Base-by-base conservation (phyloP, 192 early-diverging fungal genomes). In the Rhizophagus clarus region DNA sequence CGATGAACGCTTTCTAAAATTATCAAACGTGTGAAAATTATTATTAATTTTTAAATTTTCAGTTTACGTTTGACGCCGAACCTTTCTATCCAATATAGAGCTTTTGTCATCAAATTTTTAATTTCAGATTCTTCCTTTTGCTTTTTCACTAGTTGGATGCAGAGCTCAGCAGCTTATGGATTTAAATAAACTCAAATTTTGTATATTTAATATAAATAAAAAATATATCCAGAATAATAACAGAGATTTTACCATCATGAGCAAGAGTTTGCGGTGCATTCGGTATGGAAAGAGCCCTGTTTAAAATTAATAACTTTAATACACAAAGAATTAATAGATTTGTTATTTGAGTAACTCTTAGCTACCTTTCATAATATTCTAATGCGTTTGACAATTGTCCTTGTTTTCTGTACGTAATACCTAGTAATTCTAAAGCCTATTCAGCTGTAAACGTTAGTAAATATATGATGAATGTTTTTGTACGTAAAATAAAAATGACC, bases 351-450 rank as follows among this genome's bases (percentile, higher is more conserved):
- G 12, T 12, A 45, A 45, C 42, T 45, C n/a, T 45, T 45, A 45
- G 42, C 14, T 40, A 70, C 68, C 68, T 70, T 40, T 70, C 68
- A 17, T 70, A 70, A 40, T 42, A 70, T 40, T 70, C 68, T 70
- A 70, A 70, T 42, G 68, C 68, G 7, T 11, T n/a, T n/a, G 31
- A n/a, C 20, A 70, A 40, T n/a, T 40, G 42, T 32, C 37, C 68
- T 40, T 70, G 37, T 4, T 40, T 70, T 70, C n/a, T 40, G n/a
- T 70, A 70, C 24, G 37, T 22, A 17, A n/a, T 70, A 45, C 68
- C 68, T 42, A 70, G 68, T 42, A 70, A 37, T 37, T 70, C 68
- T 22, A 42, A 42, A 26, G 68, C 68, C 68, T 70, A 45, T 56
- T 56, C 51, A 22, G n/a, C 10, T 40, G 6, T 22, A 10, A 1